These are phyloP conservation scores for Chaetomiaceae sp. DNA, from an alignment of 2,329 filamentous ascomycete species.

Conservation along the genomic window DNA sequence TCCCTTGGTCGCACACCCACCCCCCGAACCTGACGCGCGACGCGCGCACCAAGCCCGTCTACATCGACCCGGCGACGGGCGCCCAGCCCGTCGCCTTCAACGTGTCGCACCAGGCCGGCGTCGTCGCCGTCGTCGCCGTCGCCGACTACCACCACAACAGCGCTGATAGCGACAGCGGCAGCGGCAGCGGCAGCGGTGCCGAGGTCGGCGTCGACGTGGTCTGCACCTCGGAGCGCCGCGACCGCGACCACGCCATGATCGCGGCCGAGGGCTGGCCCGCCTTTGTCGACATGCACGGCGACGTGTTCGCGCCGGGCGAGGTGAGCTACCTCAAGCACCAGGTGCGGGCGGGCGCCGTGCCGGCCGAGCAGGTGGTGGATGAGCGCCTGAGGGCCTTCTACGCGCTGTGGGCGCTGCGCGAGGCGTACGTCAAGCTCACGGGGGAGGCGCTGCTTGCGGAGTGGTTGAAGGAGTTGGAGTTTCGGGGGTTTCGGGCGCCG, in stretches of 20 bases:
- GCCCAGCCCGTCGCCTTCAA: constrained; percentile 61
- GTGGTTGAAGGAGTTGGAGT: constrained; percentile 69
- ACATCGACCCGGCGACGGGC: constrained; percentile 44
- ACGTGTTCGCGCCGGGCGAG: constrained; percentile 64
- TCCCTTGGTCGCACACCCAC: not conserved
- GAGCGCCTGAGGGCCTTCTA: constrained; percentile 68
- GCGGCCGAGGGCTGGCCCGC: constrained; percentile 54
- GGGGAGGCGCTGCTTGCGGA: constrained; percentile 70
- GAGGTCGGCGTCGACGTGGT: constrained; percentile 73
- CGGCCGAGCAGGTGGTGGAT: constrained; percentile 45
- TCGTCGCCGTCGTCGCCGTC: constrained; percentile 63
- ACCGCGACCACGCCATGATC: constrained; percentile 57
- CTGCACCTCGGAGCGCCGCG: constrained; percentile 64
- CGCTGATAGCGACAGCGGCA: too few relatives aligned
- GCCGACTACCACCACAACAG: constrained; percentile 29
- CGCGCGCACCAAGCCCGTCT: constrained; percentile 51
- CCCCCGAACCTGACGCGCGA: constrained; percentile 47
- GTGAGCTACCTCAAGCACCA: constrained; percentile 55
- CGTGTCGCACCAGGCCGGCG: constrained; percentile 71
- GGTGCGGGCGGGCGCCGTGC: constrained; percentile 29
- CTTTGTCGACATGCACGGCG: constrained; percentile 68
- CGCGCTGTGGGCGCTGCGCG: constrained; percentile 72
- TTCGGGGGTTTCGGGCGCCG: constrained; percentile 59
- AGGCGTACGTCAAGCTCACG: constrained; percentile 79
- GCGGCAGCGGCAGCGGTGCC: constrained; percentile 14